These are phyloP conservation scores for Rosa chinensis DNA, from an alignment of 306 rosid species.

Conservation along the genomic window DNA sequence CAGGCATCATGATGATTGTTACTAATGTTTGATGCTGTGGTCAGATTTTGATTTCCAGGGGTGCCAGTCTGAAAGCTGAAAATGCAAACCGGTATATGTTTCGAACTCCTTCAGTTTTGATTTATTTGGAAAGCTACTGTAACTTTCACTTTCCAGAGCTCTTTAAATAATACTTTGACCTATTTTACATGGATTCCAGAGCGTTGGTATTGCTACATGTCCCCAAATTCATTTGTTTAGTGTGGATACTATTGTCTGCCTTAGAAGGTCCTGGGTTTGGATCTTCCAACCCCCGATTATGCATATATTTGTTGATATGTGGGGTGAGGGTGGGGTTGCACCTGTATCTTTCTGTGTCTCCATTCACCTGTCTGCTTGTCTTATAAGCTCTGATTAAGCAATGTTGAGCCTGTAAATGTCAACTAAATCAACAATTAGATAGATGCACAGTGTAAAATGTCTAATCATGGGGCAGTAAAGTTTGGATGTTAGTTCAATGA, in stretches of 20 bases:
- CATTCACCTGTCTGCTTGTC: background rate
- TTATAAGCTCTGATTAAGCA: background rate
- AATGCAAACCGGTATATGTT: slow-evolving; percentile 88
- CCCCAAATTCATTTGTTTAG: background rate
- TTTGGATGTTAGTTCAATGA: background rate
- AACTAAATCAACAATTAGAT: background rate
- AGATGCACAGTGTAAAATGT: background rate
- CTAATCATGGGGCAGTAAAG: background rate
- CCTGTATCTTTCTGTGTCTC: background rate
- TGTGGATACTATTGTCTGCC: background rate
- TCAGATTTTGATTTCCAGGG: slow-evolving; percentile 83
- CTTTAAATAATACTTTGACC: background rate
- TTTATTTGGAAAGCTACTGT: slow-evolving; percentile 14
- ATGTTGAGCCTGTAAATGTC: background rate
- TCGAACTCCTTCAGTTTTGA: slow-evolving; percentile 15
- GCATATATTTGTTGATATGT: background rate
- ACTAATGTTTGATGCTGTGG: slow-evolving; percentile 26
- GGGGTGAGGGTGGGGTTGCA: background rate
- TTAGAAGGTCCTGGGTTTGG: background rate
- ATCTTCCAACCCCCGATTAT: background rate
- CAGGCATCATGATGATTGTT: slow-evolving; percentile 25
- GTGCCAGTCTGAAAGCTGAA: slow-evolving; percentile 72
- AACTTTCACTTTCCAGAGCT: background rate
- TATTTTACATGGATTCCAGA: background rate
- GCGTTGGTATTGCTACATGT: background rate